Conservation (phyloP, 495 filamentous ascomycete species). For the Corynascus novoguineensis region DNA sequence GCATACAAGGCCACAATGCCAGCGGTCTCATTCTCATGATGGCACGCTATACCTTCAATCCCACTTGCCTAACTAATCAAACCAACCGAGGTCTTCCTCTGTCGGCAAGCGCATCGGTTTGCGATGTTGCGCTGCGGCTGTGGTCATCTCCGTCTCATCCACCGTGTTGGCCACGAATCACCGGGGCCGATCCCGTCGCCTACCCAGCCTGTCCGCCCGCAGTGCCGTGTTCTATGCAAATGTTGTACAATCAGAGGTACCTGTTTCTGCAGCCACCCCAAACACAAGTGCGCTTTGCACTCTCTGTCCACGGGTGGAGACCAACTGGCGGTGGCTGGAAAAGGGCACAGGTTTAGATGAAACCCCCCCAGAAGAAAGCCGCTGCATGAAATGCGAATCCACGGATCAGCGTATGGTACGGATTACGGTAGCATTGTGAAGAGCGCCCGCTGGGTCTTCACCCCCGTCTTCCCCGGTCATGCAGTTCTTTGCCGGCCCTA, state of each 20-base stretch:
- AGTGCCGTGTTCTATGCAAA: too few species aligned
- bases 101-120: not conserved
- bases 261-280: not conserved
- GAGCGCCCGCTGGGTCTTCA: not conserved
- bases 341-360: conserved; percentile 10
- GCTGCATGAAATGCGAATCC: not conserved
- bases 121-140: conserved; percentile 1
- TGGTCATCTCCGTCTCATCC: conserved; percentile 2
- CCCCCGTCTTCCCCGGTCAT: not conserved
- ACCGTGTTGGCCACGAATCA: conserved; percentile 3
- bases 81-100: too few species aligned
- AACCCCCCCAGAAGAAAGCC: conserved; percentile 4
- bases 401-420: not conserved
- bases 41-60: too few species aligned
- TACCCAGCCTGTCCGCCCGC: not conserved
- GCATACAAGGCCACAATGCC: too few species aligned
- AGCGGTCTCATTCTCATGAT: too few species aligned
- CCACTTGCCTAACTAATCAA: too few species aligned
- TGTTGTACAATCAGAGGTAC: too few species aligned
- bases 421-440: not conserved
- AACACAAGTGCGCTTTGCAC: conserved; percentile 4
- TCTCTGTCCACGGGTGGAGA: not conserved
- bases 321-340: not conserved
- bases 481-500: conserved; percentile 1
- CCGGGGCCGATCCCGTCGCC: conserved; percentile 7